Conservation (phyloP, 2,329 filamentous ascomycete genomes). For the Epichloe uncinata region DNA sequence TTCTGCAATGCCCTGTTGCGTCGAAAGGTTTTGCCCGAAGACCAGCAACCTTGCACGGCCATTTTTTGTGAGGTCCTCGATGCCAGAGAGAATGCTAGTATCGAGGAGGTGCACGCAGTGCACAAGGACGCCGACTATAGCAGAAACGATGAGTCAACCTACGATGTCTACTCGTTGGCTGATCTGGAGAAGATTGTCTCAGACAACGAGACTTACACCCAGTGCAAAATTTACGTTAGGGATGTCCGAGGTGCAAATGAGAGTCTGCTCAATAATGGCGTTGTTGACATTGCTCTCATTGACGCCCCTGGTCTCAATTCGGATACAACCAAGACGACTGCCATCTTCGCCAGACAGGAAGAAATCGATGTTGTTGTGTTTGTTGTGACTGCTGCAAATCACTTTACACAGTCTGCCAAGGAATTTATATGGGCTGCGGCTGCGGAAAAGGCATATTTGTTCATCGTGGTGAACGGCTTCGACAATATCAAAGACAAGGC, state of each 20-base stretch:
- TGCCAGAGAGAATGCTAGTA: constrained; percentile 72
- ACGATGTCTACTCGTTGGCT: constrained; percentile 66
- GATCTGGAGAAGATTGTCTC: constrained; percentile 81
- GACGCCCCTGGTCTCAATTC: constrained; percentile 93
- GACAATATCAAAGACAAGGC: constrained; percentile 88
- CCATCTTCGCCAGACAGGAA: constrained; percentile 91
- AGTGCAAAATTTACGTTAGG: constrained; percentile 94
- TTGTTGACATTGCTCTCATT: constrained; percentile 94
- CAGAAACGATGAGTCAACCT: constrained; percentile 85
- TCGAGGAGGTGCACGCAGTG: constrained; percentile 93
- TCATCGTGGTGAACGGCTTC: constrained; percentile 96
- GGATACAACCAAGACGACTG: constrained; percentile 93
- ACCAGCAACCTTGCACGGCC: constrained; percentile 94
- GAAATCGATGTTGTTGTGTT: constrained; percentile 99
- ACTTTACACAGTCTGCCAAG: constrained; percentile 94
- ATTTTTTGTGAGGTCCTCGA: constrained; percentile 98
- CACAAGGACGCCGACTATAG: constrained; percentile 71
- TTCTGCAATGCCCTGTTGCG: constrained; percentile 96
- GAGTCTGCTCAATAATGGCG: constrained; percentile 89
- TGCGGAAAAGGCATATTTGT: constrained; percentile 94
- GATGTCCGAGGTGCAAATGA: constrained; percentile 83
- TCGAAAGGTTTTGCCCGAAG: constrained; percentile 85
- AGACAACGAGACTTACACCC: constrained; percentile 77
- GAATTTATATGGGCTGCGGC: constrained; percentile 96
- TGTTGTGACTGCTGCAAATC: constrained; percentile 92